Evolutionary conservation across 441 rosid species (phyloP).

Genomic region (Erysimum cheiri): DNA sequence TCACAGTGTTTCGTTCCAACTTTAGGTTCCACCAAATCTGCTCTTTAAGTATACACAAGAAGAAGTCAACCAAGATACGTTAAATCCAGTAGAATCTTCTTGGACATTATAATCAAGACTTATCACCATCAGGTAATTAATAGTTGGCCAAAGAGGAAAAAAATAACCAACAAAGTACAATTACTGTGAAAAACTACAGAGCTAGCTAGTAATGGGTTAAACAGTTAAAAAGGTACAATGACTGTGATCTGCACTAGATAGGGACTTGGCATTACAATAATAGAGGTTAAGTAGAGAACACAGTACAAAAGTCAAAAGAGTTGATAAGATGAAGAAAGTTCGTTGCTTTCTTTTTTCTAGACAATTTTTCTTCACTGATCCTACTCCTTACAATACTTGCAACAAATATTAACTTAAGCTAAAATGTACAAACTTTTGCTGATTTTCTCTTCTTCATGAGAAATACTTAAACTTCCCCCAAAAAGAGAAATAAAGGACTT

Average conservation of each 20-base stretch:
- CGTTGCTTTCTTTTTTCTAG: neutral
- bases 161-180: neutral
- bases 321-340: slow-evolving; percentile 35
- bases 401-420: slow-evolving; percentile 30
- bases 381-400: slow-evolving; percentile 26
- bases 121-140: neutral
- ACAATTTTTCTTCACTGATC: slow-evolving; percentile 20
- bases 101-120: neutral
- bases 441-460: slow-evolving; percentile 16
- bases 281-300: slow-evolving; percentile 15
- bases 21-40: too few species aligned
- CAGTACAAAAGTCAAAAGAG: slow-evolving; percentile 36
- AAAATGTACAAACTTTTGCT: slow-evolving; percentile 31
- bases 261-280: slow-evolving; percentile 9
- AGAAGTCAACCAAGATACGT: neutral
- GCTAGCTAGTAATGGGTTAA: slow-evolving; percentile 3
- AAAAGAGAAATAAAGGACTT: neutral
- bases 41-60: neutral
- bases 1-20: neutral
- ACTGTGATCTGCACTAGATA: neutral
- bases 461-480: neutral
- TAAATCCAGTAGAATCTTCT: slow-evolving; percentile 4
- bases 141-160: neutral
- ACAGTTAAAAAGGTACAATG: neutral
- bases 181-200: neutral